Percentiles rank a stretch among this genome's conserved stretches.
phyloP scores from a whole-genome alignment of 176 grass and related monocot species.

The Triticum monococcum region DNA sequence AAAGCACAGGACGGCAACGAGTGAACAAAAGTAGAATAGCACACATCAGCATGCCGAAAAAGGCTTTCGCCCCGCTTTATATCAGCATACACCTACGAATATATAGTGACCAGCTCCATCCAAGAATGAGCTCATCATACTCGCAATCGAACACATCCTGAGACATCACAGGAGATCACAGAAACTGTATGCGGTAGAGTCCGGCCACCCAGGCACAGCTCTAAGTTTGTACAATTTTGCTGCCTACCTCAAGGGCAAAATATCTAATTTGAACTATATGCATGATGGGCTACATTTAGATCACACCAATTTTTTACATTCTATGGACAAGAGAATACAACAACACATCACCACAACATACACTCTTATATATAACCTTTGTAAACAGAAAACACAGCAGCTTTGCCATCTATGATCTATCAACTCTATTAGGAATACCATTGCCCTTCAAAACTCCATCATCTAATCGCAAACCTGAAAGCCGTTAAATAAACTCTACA shows the following conservation, averaged over 20 bases:
- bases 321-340: constrained; percentile 27
- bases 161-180: neutral
- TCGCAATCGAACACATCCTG: neutral
- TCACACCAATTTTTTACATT: neutral
- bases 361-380: constrained; percentile 22
- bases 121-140: neutral
- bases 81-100: neutral
- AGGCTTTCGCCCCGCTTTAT: no score
- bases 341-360: constrained; percentile 25
- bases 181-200: neutral
- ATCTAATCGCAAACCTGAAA: constrained; percentile 28
- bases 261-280: constrained; percentile 35
- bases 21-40: neutral
- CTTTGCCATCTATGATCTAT: constrained; percentile 38
- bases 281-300: constrained; percentile 31
- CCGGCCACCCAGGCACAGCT: neutral
- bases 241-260: constrained; percentile 21
- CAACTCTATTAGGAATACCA: constrained; percentile 29
- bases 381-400: constrained; percentile 23
- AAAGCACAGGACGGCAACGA: neutral
- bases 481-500: constrained; percentile 37
- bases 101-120: neutral
- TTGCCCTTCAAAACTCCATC: constrained; percentile 45
- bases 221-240: constrained; percentile 5
- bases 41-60: neutral